phyloP scores from a whole-genome alignment of 2,329 filamentous ascomycete species.

The Alternaria consortialis region DNA sequence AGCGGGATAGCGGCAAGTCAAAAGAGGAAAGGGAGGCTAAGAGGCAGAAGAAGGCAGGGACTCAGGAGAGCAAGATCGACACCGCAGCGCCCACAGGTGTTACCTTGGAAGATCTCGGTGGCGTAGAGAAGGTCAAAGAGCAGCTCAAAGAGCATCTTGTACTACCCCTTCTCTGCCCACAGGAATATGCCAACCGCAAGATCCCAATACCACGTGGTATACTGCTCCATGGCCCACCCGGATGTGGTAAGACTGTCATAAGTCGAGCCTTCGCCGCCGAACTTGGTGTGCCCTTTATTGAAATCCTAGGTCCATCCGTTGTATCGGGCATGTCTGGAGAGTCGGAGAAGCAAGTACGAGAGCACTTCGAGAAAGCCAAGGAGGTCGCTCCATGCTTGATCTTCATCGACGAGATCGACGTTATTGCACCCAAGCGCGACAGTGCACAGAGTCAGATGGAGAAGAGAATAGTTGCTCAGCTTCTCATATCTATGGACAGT shows the following conservation, averaged over 20 bases:
- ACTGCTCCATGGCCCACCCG: slow-evolving; percentile 81
- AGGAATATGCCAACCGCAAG: slow-evolving; percentile 70
- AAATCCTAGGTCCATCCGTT: slow-evolving; percentile 81
- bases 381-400: slow-evolving; percentile 86
- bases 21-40: slow-evolving; percentile 75
- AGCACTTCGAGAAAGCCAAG: slow-evolving; percentile 88
- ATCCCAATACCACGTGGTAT: slow-evolving; percentile 78
- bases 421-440: slow-evolving; percentile 86
- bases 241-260: slow-evolving; percentile 87
- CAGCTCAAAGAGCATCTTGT: slow-evolving; percentile 76
- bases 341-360: slow-evolving; percentile 84
- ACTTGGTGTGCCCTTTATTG: slow-evolving; percentile 78
- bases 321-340: slow-evolving; percentile 90
- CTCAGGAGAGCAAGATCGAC: slow-evolving; percentile 59
- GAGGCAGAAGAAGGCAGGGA: slow-evolving; percentile 63
- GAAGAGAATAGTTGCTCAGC: slow-evolving; percentile 82
- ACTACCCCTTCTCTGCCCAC: slow-evolving; percentile 73
- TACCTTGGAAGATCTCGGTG: slow-evolving; percentile 76
- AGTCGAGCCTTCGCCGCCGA: slow-evolving; percentile 81
- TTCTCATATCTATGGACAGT: slow-evolving; percentile 85
- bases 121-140: slow-evolving; percentile 75
- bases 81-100: slow-evolving; percentile 72
- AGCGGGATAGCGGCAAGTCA: slow-evolving; percentile 58
- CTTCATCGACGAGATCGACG: slow-evolving; percentile 92
- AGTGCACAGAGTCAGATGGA: slow-evolving; percentile 88